Evolutionary conservation across 768 basidiomycete genomes (phyloP), one percentile per base, ranked within the genome.

Genomic region (Calocera cornea): DNA sequence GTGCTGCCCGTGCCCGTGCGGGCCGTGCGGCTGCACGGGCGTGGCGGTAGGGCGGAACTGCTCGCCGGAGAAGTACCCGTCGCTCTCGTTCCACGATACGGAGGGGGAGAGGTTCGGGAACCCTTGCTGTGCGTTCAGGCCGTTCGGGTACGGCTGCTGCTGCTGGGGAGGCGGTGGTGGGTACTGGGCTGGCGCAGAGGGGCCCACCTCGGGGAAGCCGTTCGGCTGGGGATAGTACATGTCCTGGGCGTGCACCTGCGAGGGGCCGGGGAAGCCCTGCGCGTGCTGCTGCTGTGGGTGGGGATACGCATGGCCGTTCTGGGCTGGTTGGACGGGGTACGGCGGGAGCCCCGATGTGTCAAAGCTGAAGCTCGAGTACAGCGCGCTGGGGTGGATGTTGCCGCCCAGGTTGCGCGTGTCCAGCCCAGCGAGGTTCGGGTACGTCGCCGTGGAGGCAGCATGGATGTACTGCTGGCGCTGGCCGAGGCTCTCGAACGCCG

Each of bases 1-100:
- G 71, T 75, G 64, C 64, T 50, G 41, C 77, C 73, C 70, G 75
- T 78, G 41, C 76, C 74, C 68, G 71, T 76, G 14, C 64, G 54
- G 14, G 69, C 67, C 0, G 50, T 40, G 34, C 60, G 67, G 50
- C 50, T 67, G 29, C 49, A 54, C 41, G 72, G 11, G 49, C 17
- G 64, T 41, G 71, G 70, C 14, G 70, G 67, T 41, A 69, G 34
- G 31, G 72, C 67, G 34, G 71, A 69, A 12, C 11, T 60, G 22
- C 19, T 60, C 14, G 31, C 14, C 5, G 27, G 54, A 60, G 16
- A 60, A 29, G 54, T 60, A 60, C 14, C 24, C 44, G 8, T 60
- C 54, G 54, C 44, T 47, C 7, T 47, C 44, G 5, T 10, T 19
- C 54, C 54, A 60, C 14, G 54, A 33, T n/a, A n/a, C n/a, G 24